These are phyloP conservation scores for Boeremia exigua DNA, from an alignment of 2,329 filamentous ascomycete genomes.

Conservation along the genomic window DNA sequence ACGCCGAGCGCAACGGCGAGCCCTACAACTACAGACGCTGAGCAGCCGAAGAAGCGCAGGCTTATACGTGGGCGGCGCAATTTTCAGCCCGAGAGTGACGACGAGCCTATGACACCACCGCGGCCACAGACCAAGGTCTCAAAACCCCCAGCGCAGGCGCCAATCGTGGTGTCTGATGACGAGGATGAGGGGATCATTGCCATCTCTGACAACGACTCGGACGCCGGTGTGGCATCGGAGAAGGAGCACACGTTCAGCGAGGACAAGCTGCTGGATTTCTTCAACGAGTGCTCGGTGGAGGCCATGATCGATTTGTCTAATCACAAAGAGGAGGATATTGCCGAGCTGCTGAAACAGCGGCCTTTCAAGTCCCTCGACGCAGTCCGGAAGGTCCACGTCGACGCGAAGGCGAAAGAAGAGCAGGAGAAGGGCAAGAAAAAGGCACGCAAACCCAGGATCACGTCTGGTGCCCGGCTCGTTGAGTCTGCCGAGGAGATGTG, in stretches of 20 bases:
- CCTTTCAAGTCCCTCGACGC: constrained; percentile 74
- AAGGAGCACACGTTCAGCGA: constrained; percentile 50
- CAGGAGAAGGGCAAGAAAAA: constrained; percentile 44
- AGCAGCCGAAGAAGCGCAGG: constrained; percentile 45
- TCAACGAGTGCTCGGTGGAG: constrained; percentile 78
- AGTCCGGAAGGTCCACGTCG: constrained; percentile 67
- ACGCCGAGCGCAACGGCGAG: constrained; percentile 22
- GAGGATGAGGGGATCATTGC: constrained; percentile 46
- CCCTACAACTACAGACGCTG: constrained; percentile 17
- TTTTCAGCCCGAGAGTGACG: constrained; percentile 35
- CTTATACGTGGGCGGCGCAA: constrained; percentile 58
- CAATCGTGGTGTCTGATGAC: constrained; percentile 31
- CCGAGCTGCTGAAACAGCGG: constrained; percentile 72
- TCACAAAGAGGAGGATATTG: constrained; percentile 72
- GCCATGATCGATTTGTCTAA: constrained; percentile 84
- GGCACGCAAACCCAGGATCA: constrained; percentile 50
- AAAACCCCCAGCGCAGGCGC: constrained; percentile 15
- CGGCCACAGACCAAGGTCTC: constrained; percentile 25
- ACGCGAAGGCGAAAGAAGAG: constrained; percentile 27
- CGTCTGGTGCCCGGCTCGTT: constrained; percentile 70
- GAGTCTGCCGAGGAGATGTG: constrained; percentile 75
- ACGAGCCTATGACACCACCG: constrained; percentile 21
- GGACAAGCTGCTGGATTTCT: constrained; percentile 72
- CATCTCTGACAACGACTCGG: constrained; percentile 52
- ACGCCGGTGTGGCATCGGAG: constrained; percentile 43